Evolutionary conservation across 177 flowering plant genomes (phyloP), one percentile per base, ranked within the genome.

Genomic region (Telopea speciosissima): DNA sequence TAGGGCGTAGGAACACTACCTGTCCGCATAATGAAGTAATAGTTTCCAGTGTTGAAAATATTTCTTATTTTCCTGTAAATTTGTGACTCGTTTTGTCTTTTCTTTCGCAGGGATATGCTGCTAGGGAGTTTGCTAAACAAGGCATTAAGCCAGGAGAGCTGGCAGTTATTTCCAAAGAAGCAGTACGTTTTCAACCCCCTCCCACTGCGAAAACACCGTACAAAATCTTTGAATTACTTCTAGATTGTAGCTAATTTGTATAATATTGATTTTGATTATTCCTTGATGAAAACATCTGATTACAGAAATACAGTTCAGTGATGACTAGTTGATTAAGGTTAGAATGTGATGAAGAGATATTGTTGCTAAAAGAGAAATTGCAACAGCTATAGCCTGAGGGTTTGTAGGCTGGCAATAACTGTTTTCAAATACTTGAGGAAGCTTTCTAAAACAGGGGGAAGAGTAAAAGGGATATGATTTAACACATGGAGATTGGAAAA

Each of bases 91-190:
- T 8, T 22, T 31, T 33, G 36, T 21, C 65, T n/a, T 6, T 72
- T 16, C 54, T 5, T 66, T 70, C 24, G 66, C 62, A 79, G 82
- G 98, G 98, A 65, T 93, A 93, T 87, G 98, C 98, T 63, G 98
- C 98, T 21, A 88, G 89, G 78, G 97, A 91, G 76, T 93, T 93
- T 78, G 83, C 79, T 70, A 88, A 85, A 69, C 90, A 79, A 36
- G 95, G 97, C 36, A 80, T 91, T 58, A 75, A 83, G 61, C 87
- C 90, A 0, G 93, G 93, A 1, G 93, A 93, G 75, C 83, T 93
- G 33, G 98, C 92, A 60, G 78, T 93, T 68, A 90, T 93, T 65
- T 89, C 97, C 73, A 91, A 89, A 68, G 98, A 93, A 77, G 88
- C 93, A 80, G 98, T 93, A 86, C 45, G 87, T 36, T 64, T 65